Evolutionary conservation across 768 basidiomycete genomes (phyloP), one percentile per base, ranked within the genome.

Genomic region (Pleurotus cornucopiae): DNA sequence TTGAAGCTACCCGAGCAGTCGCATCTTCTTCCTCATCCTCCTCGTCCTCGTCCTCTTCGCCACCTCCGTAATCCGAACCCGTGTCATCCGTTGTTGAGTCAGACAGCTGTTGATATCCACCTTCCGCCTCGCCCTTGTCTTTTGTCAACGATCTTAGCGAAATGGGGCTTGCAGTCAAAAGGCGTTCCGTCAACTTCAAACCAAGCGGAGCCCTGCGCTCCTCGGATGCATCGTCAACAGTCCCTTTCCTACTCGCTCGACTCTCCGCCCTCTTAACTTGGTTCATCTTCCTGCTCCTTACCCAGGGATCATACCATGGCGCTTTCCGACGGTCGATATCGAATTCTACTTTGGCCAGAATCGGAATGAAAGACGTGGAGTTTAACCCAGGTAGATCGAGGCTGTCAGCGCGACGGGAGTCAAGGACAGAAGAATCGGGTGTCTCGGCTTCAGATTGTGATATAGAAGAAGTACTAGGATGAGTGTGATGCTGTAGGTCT

Each of bases 261-360:
- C 78, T 80, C 60, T 76, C 79, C 37, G 74, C 65, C 21, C 88
- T 74, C 66, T 83, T 88, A n/a, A 77, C 76, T 57, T 81, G 78
- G 57, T 84, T 84, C 46, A 75, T 71, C 57, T 77, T 77, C 56
- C 89, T 73, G 63, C 84, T 89, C 56, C 84, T 77, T 23, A 85
- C 58, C 91, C 91, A 96, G 6, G 85, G 84, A n/a, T 86, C 86
- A 60, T 86, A 94, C 94, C 94, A 97, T 2, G 73, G 73, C 2
- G 93, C 94, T 60, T 78, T 86, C 52, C 81, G 75, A 39, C 76
- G 76, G 69, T 97, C 95, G 62, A 98, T 87, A 67, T 97, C 93
- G 63, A 98, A 97, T 68, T 98, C 94, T 11, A 98, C 84, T 69
- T 95, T 95, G 48, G 94, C 95, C 25, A 98, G 79, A 55, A 97